phyloP scores from a whole-genome alignment of 768 basidiomycete species.

The Royoungia palumana region DNA sequence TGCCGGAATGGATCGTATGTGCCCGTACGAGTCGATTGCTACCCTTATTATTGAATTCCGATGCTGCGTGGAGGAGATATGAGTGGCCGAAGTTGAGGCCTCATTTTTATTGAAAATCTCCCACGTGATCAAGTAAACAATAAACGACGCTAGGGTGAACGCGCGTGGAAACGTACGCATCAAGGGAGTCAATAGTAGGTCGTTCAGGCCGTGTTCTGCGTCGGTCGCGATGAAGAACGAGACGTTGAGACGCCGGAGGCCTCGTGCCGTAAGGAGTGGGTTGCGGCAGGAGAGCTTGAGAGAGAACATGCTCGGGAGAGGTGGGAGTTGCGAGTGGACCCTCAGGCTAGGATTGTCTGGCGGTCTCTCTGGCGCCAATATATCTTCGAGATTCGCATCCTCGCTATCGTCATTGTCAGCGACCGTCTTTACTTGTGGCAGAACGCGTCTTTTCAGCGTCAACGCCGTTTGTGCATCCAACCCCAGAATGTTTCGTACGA shows the following conservation, averaged over 20 bases:
- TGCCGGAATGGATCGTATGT: too few species aligned
- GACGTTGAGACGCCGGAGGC: conserved; percentile 44
- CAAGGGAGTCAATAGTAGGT: conserved; percentile 37
- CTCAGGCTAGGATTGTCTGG: conserved; percentile 17
- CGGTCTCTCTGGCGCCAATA: conserved; percentile 12
- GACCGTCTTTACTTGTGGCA: too few species aligned
- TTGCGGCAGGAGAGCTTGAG: conserved; percentile 36
- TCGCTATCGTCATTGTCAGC: not conserved
- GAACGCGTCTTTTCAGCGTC: conserved; percentile 34
- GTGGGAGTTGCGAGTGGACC: conserved; percentile 26
- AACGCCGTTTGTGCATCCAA: conserved; percentile 39
- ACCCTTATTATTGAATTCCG: too few species aligned
- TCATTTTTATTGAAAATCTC: too few species aligned
- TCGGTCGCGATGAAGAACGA: conserved; percentile 25
- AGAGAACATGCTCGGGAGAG: conserved; percentile 17
- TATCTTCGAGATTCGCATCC: not conserved
- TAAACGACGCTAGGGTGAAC: conserved; percentile 59
- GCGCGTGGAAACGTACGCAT: conserved; percentile 35
- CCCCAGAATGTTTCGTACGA: too few species aligned
- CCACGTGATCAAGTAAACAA: too few species aligned
- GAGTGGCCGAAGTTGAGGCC: too few species aligned
- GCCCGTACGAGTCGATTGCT: too few species aligned
- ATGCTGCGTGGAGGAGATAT: too few species aligned
- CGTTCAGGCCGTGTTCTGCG: too few species aligned
- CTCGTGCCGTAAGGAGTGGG: conserved; percentile 31